Evolutionary conservation across 2,329 filamentous ascomycete species (phyloP).

Genomic region (Chrysoporthe austroafricana): DNA sequence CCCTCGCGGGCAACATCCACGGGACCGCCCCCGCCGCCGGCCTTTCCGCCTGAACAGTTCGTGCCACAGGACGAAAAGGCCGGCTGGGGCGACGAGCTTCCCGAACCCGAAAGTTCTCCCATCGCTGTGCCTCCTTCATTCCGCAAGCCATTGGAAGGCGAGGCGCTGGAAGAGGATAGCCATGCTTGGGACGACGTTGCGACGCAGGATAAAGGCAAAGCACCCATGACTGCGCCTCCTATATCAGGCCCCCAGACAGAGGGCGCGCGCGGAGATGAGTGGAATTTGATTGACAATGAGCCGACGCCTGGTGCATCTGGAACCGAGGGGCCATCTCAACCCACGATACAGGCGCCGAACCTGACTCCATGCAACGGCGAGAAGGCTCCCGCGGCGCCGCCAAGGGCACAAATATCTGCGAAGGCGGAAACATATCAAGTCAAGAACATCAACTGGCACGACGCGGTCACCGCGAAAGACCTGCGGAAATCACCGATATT

Average conservation of each 20-base stretch:
- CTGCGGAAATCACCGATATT: constrained; percentile 82
- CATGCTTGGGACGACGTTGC: constrained; percentile 56
- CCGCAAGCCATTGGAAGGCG: constrained; percentile 34
- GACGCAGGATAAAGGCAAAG: constrained; percentile 47
- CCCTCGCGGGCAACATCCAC: constrained; percentile 39
- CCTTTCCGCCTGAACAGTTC: constrained; percentile 42
- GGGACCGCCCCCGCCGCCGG: constrained; percentile 32
- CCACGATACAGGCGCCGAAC: constrained; percentile 38
- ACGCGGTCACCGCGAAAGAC: constrained; percentile 61
- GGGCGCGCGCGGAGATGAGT: constrained; percentile 43
- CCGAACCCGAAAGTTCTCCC: constrained; percentile 21
- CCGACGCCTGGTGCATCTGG: constrained; percentile 39
- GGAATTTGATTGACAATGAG: constrained; percentile 56
- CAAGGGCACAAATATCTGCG: constrained; percentile 48
- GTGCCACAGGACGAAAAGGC: constrained; percentile 44
- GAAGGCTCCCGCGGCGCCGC: constrained; percentile 37
- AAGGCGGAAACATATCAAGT: constrained; percentile 85
- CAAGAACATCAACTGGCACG: constrained; percentile 86
- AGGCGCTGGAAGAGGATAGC: constrained; percentile 44
- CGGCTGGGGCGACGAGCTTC: constrained; percentile 44
- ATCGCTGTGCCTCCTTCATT: constrained; percentile 25
- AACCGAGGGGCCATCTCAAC: constrained; percentile 44
- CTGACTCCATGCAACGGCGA: constrained; percentile 27
- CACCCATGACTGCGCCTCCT: constrained; percentile 34
- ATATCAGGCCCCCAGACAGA: constrained; percentile 23